Base-by-base conservation (phyloP, 1,139 yeast species). In the Wickerhamiella infanticola region DNA sequence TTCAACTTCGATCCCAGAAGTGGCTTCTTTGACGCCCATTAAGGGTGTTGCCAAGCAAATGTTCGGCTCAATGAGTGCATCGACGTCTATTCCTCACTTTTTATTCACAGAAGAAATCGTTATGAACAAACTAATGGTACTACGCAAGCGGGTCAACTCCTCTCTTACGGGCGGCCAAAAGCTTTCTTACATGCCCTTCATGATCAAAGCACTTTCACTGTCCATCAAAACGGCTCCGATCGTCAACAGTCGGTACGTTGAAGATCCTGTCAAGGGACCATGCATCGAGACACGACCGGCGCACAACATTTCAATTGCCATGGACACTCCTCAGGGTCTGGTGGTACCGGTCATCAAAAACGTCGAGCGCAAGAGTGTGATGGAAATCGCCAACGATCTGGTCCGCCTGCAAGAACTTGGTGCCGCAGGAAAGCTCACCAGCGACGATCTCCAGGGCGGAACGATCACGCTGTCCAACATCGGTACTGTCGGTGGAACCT, bases 401-500 rank as follows among this genome's bases (percentile, higher is more conserved):
- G 58, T 71, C 41, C 58, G 66, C 51, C 69, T 79, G 57, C 79
- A 77, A 61, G 67, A 68, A 58, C 69, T 69, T 51, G 83, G 83
- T 59, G 66, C 66, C 55, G 79, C 74, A 53, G 81, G 81, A 53
- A 77, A 78, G 64, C 73, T 79, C 59, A 69, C 81, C 35, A 64
- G 78, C 53, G 79, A 75, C 63, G 85, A 79, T 62, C 75, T 79
- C 74, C 67, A 79, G 49, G 85, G 83, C 57, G 84, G 85, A 55
- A 78, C 85, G 42, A 79, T 79, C 64, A 77, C 85, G 54, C 74
- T 79, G 52, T 78, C 84, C 48, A 79, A 79, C 65, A 84, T 84
- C 61, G 86, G 86, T 56, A 80, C 77, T 46, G 77, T 79, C 51
- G 86, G 86, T 43, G 81, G 85, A n/a, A 72, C 80, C 53, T 79